Conservation (phyloP, 1,284 basidiomycete species). For the Malassezia japonica region DNA sequence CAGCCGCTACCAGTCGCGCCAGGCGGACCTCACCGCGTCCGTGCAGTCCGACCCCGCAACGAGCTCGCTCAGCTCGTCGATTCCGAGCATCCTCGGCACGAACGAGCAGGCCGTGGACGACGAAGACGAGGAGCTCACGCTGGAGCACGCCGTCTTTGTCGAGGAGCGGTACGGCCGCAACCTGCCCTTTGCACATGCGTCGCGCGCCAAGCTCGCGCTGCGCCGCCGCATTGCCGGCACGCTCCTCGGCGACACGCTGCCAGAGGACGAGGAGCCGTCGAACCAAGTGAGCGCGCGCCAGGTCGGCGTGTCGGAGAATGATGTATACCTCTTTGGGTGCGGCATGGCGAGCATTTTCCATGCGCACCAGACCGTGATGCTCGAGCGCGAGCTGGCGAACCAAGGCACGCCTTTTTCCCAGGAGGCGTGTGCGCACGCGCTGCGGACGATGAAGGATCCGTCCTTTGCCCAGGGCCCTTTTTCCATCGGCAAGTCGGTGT, state of each 20-base stretch:
- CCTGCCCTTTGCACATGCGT: constrained; percentile 64
- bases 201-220: constrained; percentile 72
- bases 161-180: constrained; percentile 96
- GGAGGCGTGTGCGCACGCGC: not conserved
- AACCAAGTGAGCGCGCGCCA: constrained; percentile 46
- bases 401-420: not conserved
- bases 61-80: not conserved
- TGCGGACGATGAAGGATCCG: constrained; percentile 9
- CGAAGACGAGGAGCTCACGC: constrained; percentile 49
- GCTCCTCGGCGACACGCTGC: constrained; percentile 49
- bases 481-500: constrained; percentile 27
- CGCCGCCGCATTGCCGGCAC: constrained; percentile 81
- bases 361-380: constrained; percentile 59
- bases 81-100: not conserved
- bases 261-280: constrained; percentile 50
- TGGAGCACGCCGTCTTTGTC: constrained; percentile 56
- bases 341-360: constrained; percentile 92
- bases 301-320: constrained; percentile 56
- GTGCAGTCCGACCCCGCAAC: too few relatives aligned
- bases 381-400: constrained; percentile 13
- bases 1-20: constrained; percentile 24
- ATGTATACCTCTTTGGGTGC: constrained; percentile 75
- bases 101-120: not conserved
- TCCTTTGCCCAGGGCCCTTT: constrained; percentile 9
- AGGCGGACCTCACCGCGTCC: not conserved